These are phyloP conservation scores for Diplodia mutila DNA, from an alignment of 2,329 filamentous ascomycete species.

Conservation along the genomic window DNA sequence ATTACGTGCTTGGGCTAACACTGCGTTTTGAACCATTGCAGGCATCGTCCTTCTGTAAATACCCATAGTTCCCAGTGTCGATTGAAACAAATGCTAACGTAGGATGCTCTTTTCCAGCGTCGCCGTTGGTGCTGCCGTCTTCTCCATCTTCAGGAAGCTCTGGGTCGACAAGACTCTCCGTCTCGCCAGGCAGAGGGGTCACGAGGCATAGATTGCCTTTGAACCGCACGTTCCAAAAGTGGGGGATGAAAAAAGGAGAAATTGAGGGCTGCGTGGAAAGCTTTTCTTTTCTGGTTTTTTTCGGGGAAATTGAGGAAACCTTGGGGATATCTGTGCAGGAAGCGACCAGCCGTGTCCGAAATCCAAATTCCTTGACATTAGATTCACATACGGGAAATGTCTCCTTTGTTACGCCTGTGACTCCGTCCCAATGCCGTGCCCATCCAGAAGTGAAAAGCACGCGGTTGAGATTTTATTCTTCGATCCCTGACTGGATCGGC, in stretches of 20 bases:
- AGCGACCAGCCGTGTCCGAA: slow-evolving; percentile 16
- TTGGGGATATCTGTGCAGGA: slow-evolving; percentile 27
- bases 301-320: slow-evolving; percentile 26
- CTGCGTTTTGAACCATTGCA: slow-evolving; percentile 42
- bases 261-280: neutral
- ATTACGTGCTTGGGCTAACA: slow-evolving; percentile 30
- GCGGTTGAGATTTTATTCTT: neutral
- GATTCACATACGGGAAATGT: neutral
- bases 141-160: slow-evolving; percentile 83
- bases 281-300: slow-evolving; percentile 10
- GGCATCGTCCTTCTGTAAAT: slow-evolving; percentile 84
- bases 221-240: neutral
- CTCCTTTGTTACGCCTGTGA: slow-evolving; percentile 26
- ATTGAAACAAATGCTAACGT: slow-evolving; percentile 22
- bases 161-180: slow-evolving; percentile 89
- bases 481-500: neutral
- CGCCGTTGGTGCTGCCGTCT: slow-evolving; percentile 76
- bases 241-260: neutral
- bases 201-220: slow-evolving; percentile 32
- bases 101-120: slow-evolving; percentile 47
- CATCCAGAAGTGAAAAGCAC: neutral
- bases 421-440: slow-evolving; percentile 29
- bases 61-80: neutral
- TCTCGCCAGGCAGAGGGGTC: slow-evolving; percentile 67
- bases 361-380: slow-evolving; percentile 23